Evolutionary conservation across 768 basidiomycete genomes (phyloP), one percentile per base, ranked within the genome.

Genomic region (Multifurca ochricompacta): DNA sequence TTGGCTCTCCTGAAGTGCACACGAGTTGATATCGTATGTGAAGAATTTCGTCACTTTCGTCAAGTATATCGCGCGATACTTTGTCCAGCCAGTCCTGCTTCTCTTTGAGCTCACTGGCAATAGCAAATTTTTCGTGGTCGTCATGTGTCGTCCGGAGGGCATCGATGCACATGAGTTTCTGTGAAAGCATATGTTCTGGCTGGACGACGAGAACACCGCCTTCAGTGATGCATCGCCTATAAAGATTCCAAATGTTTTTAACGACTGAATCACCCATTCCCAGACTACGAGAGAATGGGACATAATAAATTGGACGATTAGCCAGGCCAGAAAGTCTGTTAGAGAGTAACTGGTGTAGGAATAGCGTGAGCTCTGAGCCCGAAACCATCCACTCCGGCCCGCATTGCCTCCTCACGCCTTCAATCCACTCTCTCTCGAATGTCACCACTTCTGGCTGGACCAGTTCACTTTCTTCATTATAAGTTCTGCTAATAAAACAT

Each of bases 171-270:
- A 77, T 71, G 10, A 80, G 66, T 57, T 71, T 69, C 51, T 76
- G 74, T 0, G 80, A 81, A 3, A 81, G 67, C 11, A 78, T 65
- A 27, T 81, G 77, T 42, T 81, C 79, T 0, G 79, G 80, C 43
- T 81, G 80, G 10, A 68, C 54, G 0, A 81, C 66, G 11, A 79
- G 61, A n/a, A 81, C 60, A 0, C 79, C 79, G 7, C 68, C 63
- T 18, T 63, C 62, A 0, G 48, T 48, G 57, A 65, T 66, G 51
- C 80, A 81, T 36, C 69, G 67, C 28, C 64, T 54, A 56, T 73
- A 68, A 3, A 80, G 37, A 3, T 44, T 31, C 7, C 53, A 59
- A 10, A 79, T 66, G 7, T 45, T 39, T 3, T 45, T 23, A 0
- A 57, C 30, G 7, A 67, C 59, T 43, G 66, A 58, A 1, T 60